These are phyloP conservation scores for Komagataella ulmi DNA, from an alignment of 805 yeast genomes.

Conservation along the genomic window DNA sequence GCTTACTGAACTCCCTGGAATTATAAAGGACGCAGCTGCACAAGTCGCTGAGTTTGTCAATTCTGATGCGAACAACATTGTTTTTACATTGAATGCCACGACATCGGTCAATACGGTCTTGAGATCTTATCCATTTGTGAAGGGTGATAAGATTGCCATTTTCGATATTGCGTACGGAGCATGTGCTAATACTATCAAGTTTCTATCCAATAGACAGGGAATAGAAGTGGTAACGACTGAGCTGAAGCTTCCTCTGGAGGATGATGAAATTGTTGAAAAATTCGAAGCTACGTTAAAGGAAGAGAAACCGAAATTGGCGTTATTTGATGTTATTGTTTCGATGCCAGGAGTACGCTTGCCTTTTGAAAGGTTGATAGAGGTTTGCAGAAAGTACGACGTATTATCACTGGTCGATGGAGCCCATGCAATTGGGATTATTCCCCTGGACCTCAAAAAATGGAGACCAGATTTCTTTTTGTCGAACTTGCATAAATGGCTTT, in stretches of 20 bases:
- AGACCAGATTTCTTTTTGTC: constrained; percentile 49
- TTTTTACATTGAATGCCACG: constrained; percentile 46
- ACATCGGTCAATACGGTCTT: constrained; percentile 44
- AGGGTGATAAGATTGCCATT: constrained; percentile 37
- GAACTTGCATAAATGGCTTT: constrained; percentile 63
- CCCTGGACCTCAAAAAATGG: constrained; percentile 24
- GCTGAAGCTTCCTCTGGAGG: constrained; percentile 29
- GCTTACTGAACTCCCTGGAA: constrained; percentile 13
- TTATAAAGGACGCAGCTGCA: constrained; percentile 21
- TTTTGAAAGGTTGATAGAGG: constrained; percentile 27
- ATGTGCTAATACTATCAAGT: constrained; percentile 36
- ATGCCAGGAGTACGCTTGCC: constrained; percentile 55
- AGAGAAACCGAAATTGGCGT: constrained; percentile 22
- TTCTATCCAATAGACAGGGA: constrained; percentile 19
- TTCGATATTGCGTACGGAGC: constrained; percentile 40
- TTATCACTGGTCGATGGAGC: constrained; percentile 62
- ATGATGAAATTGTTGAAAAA: constrained; percentile 22
- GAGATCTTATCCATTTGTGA: constrained; percentile 35
- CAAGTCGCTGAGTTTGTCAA: constrained; percentile 29
- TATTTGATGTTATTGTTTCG: constrained; percentile 48
- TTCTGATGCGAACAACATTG: constrained; percentile 33
- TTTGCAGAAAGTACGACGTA: constrained; percentile 32
- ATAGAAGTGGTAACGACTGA: constrained; percentile 23
- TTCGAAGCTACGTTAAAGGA: constrained; percentile 17
- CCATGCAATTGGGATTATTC: constrained; percentile 46